phyloP scores from a whole-genome alignment of 495 filamentous ascomycete species.

The Hapsidospora chrysogenum region DNA sequence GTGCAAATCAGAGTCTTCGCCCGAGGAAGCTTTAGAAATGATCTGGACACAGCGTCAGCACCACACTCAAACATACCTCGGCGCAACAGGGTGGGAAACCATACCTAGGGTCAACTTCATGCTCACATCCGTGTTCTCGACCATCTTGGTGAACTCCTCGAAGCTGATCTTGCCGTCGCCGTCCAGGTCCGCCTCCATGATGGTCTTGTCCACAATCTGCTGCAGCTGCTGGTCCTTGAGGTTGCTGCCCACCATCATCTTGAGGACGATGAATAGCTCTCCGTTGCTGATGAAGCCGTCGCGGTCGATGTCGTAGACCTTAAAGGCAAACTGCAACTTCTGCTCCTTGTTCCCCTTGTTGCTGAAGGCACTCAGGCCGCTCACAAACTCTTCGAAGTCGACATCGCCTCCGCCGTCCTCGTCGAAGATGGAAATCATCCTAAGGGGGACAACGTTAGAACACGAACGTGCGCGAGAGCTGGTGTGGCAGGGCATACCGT shows the following conservation, averaged over 20 bases:
- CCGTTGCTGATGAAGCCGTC: slow-evolving; percentile 98
- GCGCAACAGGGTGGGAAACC: slow-evolving; percentile 11
- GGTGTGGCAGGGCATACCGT: slow-evolving; percentile 43
- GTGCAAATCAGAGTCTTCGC: too few relatives aligned
- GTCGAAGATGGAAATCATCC: slow-evolving; percentile 99
- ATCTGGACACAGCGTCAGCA: not conserved
- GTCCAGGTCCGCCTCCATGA: slow-evolving; percentile 98
- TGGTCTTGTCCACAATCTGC: slow-evolving; percentile 98
- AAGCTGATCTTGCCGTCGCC: slow-evolving; percentile 97
- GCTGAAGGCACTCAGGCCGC: slow-evolving; percentile 84
- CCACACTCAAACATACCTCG: not conserved
- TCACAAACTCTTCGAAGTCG: slow-evolving; percentile 98
- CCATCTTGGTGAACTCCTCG: slow-evolving; percentile 97
- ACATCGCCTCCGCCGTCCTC: slow-evolving; percentile 97
- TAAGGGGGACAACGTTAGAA: slow-evolving; percentile 11
- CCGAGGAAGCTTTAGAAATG: not conserved
- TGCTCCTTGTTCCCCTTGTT: slow-evolving; percentile 98
- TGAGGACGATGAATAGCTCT: slow-evolving; percentile 96
- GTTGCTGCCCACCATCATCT: slow-evolving; percentile 99
- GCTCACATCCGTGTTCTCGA: slow-evolving; percentile 92
- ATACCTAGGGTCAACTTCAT: slow-evolving; percentile 96
- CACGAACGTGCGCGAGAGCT: not conserved
- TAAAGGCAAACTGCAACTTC: slow-evolving; percentile 95
- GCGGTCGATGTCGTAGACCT: slow-evolving; percentile 98
- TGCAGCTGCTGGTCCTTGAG: slow-evolving; percentile 98